A percentile compares a stretch with the other conserved stretches of the same genome.
Conservation (phyloP, 1,284 basidiomycete species). For the Boletellus deceptivus region DNA sequence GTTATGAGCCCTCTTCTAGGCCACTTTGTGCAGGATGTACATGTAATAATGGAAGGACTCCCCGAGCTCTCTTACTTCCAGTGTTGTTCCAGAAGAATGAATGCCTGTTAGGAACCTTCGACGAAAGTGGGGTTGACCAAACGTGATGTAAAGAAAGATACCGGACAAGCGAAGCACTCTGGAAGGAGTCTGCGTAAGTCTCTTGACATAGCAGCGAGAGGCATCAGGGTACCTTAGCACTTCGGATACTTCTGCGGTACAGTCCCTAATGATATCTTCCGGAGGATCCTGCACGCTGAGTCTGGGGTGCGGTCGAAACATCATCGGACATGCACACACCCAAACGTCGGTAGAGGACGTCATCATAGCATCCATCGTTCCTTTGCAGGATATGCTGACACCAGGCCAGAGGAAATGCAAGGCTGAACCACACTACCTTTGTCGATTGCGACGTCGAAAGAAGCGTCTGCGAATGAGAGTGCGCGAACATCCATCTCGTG, state of each 20-base stretch:
- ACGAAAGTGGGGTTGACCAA: slow-evolving; percentile 91
- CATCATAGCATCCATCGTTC: slow-evolving; percentile 95
- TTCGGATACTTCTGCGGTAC: slow-evolving; percentile 80
- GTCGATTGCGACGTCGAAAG: slow-evolving; percentile 87
- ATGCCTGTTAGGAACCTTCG: slow-evolving; percentile 58
- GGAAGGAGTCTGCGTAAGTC: not conserved
- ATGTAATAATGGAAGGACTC: slow-evolving; percentile 87
- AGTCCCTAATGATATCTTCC: slow-evolving; percentile 70
- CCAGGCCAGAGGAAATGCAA: not conserved
- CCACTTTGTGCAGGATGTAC: slow-evolving; percentile 50
- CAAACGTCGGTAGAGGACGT: slow-evolving; percentile 86
- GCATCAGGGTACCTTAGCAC: slow-evolving; percentile 56
- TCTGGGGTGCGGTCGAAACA: not conserved
- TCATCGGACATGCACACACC: slow-evolving; percentile 47
- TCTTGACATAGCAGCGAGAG: not conserved
- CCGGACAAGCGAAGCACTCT: slow-evolving; percentile 69
- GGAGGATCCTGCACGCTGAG: slow-evolving; percentile 66
- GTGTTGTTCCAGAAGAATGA: slow-evolving; percentile 44
- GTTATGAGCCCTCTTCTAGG: slow-evolving; percentile 5
- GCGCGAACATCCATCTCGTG: slow-evolving; percentile 85
- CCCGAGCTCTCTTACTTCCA: slow-evolving; percentile 66
- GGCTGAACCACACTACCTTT: slow-evolving; percentile 55
- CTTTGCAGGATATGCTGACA: slow-evolving; percentile 31
- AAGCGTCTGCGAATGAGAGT: slow-evolving; percentile 61
- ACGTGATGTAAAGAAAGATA: slow-evolving; percentile 81